phyloP scores from a whole-genome alignment of 495 filamentous ascomycete genomes.

The Bathelium albidoporum region DNA sequence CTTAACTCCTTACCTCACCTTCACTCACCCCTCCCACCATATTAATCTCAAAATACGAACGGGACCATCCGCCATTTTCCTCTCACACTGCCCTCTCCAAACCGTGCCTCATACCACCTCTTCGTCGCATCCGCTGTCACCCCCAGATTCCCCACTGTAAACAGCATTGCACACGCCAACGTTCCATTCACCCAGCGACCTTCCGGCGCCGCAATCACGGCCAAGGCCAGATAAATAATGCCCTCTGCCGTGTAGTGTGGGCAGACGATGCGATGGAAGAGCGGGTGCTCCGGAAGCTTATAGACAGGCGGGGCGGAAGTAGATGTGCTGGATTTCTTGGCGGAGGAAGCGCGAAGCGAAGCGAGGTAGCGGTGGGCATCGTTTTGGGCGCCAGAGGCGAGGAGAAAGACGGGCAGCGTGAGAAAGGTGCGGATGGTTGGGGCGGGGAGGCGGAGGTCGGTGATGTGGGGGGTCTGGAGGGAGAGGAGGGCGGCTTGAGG shows the following conservation, averaged over 20 bases:
- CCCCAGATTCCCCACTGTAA: constrained; percentile 72
- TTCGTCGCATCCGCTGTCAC: constrained; percentile 68
- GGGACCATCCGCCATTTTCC: constrained; percentile 78
- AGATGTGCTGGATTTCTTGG: constrained; percentile 25
- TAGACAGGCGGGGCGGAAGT: no score
- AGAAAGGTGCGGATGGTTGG: constrained; percentile 51
- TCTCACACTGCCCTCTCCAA: constrained; percentile 57
- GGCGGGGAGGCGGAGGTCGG: constrained; percentile 23
- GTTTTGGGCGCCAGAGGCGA: constrained; percentile 69
- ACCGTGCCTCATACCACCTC: constrained; percentile 71
- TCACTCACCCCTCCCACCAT: background rate
- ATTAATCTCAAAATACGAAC: constrained; percentile 38
- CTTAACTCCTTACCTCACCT: background rate
- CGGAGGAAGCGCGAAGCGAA: constrained; percentile 37
- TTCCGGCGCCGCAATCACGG: constrained; percentile 59
- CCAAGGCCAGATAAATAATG: constrained; percentile 68
- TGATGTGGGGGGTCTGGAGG: constrained; percentile 7
- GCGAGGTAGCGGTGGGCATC: constrained; percentile 72
- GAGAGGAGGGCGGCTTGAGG: constrained; percentile 6
- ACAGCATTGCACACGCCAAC: constrained; percentile 53
- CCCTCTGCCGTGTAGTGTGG: constrained; percentile 93
- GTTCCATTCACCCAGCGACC: constrained; percentile 60
- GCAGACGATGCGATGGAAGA: constrained; percentile 61
- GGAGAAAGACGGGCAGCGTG: constrained; percentile 55
- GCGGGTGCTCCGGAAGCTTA: constrained; percentile 59